Base-by-base conservation (phyloP, 2,329 filamentous ascomycete species). In the Podosphaera xanthii region DNA sequence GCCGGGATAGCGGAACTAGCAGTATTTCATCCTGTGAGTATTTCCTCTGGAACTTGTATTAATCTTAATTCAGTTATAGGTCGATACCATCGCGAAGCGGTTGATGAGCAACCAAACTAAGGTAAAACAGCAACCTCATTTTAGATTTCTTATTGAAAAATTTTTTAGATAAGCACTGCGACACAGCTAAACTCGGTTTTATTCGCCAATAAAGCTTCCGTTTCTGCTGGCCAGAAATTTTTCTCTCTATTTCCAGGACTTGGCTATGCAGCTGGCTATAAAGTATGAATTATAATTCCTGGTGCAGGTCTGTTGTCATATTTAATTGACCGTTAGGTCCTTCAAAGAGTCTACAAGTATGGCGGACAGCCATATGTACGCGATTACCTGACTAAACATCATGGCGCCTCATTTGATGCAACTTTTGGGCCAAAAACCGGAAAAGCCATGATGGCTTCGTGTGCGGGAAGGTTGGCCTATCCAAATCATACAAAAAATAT, bases 321-420 rank as follows among this genome's bases (percentile, higher is more conserved):
- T n/a, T 57, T 59, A 38, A 61, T 38, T 9, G 12, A 6, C 33
- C 2, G 9, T 7, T 56, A 83, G 81, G 78, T 97, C 63, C 81
- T 95, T 60, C 92, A 98, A 79, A 80, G 92, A 72, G 82, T 98
- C 70, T 98, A 98, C 80, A 98, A 98, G 76, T 98, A 96, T 70
- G 92, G 92, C 65, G 92, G 92, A 57, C 92, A 98, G 76, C 92
- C 92, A 52, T 87, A 96, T 67, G 90, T 87, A 46, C 84, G 91
- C 59, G 92, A 98, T 74, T 96, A 85, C 73, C 80, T 98, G 58
- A 79, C 80, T 58, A 73, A 78, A 69, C 79, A 97, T 77, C 84
- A 94, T 70, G 85, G 87, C 65, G 77, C 80, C 66, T 77, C 83
- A 65, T 98, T 98, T 70, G 91, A 97, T 72, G 75, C 77, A 65